Percentiles rank a stretch among this genome's conserved stretches.
These are phyloP conservation scores for Fusarium continuum DNA, from an alignment of 2,329 filamentous ascomycete genomes.

Conservation along the genomic window DNA sequence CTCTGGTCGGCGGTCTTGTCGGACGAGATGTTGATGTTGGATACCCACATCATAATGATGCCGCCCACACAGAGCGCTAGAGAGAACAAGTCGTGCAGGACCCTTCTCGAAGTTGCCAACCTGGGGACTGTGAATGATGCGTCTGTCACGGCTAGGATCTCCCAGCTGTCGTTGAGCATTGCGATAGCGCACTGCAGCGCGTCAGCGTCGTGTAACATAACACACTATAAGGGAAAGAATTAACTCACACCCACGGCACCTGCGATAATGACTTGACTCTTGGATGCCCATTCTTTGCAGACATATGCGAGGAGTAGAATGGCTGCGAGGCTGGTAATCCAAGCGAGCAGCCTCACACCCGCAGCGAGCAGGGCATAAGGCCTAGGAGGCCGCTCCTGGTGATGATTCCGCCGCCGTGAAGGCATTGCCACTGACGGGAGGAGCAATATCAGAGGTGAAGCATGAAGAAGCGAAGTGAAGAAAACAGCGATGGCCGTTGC, in stretches of 20 bases:
- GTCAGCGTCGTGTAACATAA: conserved; percentile 8
- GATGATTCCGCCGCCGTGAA: conserved; percentile 16
- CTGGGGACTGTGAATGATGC: conserved; percentile 40
- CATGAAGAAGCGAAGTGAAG: conserved; percentile 1
- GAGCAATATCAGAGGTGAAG: conserved; percentile 6
- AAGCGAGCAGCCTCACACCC: conserved; percentile 43
- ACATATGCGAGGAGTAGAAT: conserved; percentile 47
- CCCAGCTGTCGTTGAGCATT: conserved; percentile 52
- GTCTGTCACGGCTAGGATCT: conserved; percentile 46
- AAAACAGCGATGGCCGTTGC: not conserved
- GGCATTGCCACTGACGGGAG: conserved; percentile 20
- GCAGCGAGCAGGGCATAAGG: conserved; percentile 38
- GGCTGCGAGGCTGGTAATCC: conserved; percentile 46
- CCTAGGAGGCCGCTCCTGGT: conserved; percentile 18
- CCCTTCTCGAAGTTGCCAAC: conserved; percentile 41
- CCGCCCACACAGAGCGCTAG: conserved; percentile 48
- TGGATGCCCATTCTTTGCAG: conserved; percentile 46
- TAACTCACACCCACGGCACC: conserved; percentile 47
- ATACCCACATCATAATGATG: conserved; percentile 48
- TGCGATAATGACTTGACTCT: conserved; percentile 43
- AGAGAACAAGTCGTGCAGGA: conserved; percentile 48
- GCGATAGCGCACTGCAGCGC: conserved; percentile 43
- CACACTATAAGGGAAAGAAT: not conserved
- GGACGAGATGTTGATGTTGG: conserved; percentile 38
- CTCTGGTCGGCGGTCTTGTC: conserved; percentile 11